These are phyloP conservation scores for Raffaelea ambrosiae DNA, from an alignment of 2,329 filamentous ascomycete species.

Conservation along the genomic window DNA sequence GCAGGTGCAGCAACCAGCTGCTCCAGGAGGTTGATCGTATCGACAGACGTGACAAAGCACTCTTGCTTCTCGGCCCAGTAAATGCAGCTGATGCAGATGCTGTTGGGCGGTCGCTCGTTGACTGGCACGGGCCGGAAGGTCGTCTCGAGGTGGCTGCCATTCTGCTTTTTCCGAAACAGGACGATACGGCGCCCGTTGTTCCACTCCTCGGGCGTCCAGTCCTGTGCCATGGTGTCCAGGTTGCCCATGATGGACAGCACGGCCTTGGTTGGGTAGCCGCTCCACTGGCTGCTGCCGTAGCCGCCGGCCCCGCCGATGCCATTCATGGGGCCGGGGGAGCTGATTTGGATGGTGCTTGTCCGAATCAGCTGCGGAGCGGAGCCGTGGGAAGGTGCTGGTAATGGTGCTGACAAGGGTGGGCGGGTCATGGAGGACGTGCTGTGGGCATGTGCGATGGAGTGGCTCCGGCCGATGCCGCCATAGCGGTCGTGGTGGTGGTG, in stretches of 20 bases:
- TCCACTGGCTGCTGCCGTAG: slow-evolving; percentile 64
- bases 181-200: slow-evolving; percentile 75
- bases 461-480: slow-evolving; percentile 21
- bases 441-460: slow-evolving; percentile 29
- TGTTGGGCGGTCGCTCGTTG: slow-evolving; percentile 72
- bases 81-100: slow-evolving; percentile 95
- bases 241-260: slow-evolving; percentile 78
- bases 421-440: slow-evolving; percentile 36
- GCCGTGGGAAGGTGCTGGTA: slow-evolving; percentile 32
- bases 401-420: slow-evolving; percentile 37
- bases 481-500: slow-evolving; percentile 12
- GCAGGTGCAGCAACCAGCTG: slow-evolving; percentile 68
- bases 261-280: slow-evolving; percentile 77
- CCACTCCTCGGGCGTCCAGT: slow-evolving; percentile 78
- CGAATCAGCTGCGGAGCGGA: slow-evolving; percentile 41
- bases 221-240: slow-evolving; percentile 71
- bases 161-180: slow-evolving; percentile 76
- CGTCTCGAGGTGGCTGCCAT: slow-evolving; percentile 70
- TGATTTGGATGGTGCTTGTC: slow-evolving; percentile 43
- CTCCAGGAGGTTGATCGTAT: slow-evolving; percentile 92
- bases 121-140: slow-evolving; percentile 71
- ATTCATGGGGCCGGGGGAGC: slow-evolving; percentile 7
- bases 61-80: slow-evolving; percentile 89
- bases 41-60: slow-evolving; percentile 91
- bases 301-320: slow-evolving; percentile 24